phyloP scores from a whole-genome alignment of 2,329 filamentous ascomycete species.

The Diaporthe caulivora region DNA sequence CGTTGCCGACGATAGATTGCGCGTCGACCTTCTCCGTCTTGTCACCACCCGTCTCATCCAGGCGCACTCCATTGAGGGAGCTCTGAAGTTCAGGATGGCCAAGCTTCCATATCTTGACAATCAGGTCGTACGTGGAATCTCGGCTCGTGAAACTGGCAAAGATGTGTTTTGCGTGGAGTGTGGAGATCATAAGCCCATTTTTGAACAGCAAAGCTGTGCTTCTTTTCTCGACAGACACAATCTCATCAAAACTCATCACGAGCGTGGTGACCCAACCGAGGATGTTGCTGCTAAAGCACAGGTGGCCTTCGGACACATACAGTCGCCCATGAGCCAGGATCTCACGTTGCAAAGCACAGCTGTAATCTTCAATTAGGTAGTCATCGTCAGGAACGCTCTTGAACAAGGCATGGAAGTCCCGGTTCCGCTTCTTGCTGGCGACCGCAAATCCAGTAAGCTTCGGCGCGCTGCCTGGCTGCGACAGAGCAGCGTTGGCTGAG shows the following conservation, averaged over 20 bases:
- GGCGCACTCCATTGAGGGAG: conserved; percentile 86
- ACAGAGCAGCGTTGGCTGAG: conserved; percentile 77
- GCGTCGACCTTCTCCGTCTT: conserved; percentile 87
- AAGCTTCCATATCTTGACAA: conserved; percentile 98
- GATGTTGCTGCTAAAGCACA: conserved; percentile 99
- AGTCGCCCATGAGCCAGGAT: conserved; percentile 94
- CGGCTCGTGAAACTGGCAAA: conserved; percentile 96
- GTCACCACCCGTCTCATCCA: conserved; percentile 86
- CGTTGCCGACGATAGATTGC: conserved; percentile 57
- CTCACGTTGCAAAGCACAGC: conserved; percentile 93
- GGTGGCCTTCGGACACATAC: conserved; percentile 96
- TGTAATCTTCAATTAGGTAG: conserved; percentile 98
- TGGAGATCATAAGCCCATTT: conserved; percentile 97
- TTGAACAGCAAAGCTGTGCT: conserved; percentile 96
- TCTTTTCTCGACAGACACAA: conserved; percentile 96
- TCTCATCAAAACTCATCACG: conserved; percentile 98
- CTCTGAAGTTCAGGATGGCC: conserved; percentile 93
- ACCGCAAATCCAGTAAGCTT: conserved; percentile 96
- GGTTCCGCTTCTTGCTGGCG: conserved; percentile 94
- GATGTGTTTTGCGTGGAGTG: conserved; percentile 92
- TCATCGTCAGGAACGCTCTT: conserved; percentile 98
- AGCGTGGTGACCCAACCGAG: conserved; percentile 97
- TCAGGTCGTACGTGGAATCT: conserved; percentile 95
- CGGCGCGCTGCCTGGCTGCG: conserved; percentile 73
- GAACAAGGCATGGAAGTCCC: conserved; percentile 94